Evolutionary conservation across 768 basidiomycete genomes (phyloP), one percentile per base, ranked within the genome.

Genomic region (Boletus patriciae): DNA sequence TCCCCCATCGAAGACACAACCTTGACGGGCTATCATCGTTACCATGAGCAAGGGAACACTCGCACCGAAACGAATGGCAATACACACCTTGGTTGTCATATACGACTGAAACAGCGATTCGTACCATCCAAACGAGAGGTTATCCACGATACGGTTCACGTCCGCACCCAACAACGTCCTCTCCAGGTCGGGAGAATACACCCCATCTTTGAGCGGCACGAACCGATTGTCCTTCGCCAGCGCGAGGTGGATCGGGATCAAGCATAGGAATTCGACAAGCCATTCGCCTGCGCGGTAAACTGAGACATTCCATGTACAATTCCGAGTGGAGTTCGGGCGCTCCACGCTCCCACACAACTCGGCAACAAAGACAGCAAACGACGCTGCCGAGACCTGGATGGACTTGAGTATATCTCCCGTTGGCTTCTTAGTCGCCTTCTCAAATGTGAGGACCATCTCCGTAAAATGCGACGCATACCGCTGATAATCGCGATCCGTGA

Each of bases 1-100:
- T 85, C 84, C 1, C 84, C 84, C 85, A 86, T 85, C 0, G 85
- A 86, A 0, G 84, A 83, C 2, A 86, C 84, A 4, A 86, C 85
- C 59, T 77, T 80, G 15, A 86, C 83, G 2, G 83, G 84, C 82
- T 85, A 37, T 46, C 12, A 40, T 33, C 8, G 16, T 1, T 0
- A 16, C 1, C 7, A 19, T 56, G 15, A 67, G 41, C 21, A 29
- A 29, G 3, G 3, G 1, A 11, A 1, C 2, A 10, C 3, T 2
- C 0, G 2, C 3, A 33, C 1, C 1, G 3, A 19, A 1, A 2
- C 8, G 10, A 10, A 3, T 1, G 2, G 29, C 4, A 0, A 33
- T 15, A 47, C 68, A 7, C 44, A 78, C 83, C 77, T 81, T 86
- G 19, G 73, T 72, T 0, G 81, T 80, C 80, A 82, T 78, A 52